These are phyloP conservation scores for Boletus rubropictus DNA, from an alignment of 768 basidiomycete genomes.

Conservation along the genomic window DNA sequence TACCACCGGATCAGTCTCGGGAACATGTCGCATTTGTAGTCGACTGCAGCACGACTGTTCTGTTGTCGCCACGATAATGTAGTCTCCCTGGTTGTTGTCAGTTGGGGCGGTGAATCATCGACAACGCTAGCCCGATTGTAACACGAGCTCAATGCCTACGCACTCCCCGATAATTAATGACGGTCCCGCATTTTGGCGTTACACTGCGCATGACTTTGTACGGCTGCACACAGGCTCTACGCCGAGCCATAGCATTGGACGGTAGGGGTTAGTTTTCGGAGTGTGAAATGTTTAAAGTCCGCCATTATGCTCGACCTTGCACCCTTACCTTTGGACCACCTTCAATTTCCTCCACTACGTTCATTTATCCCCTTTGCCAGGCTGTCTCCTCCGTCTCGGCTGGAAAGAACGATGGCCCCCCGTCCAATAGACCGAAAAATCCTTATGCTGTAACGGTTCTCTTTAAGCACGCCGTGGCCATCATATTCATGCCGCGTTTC, in stretches of 20 bases:
- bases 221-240: too few species aligned
- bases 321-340: background rate
- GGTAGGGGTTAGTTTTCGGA: constrained; percentile 9
- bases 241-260: too few species aligned
- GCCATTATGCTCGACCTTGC: background rate
- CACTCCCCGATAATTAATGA: too few species aligned
- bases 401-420: constrained; percentile 18
- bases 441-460: constrained; percentile 36
- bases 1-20: too few species aligned
- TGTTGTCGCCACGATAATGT: background rate
- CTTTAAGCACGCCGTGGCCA: background rate
- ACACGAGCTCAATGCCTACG: too few species aligned
- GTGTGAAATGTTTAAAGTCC: constrained; percentile 12
- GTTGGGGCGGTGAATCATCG: constrained; percentile 4
- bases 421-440: constrained; percentile 33
- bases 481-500: constrained; percentile 5
- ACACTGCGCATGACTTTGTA: too few species aligned
- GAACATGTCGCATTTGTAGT: too few species aligned
- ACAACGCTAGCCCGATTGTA: too few species aligned
- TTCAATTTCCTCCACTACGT: background rate
- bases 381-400: background rate
- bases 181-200: too few species aligned
- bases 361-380: background rate
- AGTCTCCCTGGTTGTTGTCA: too few species aligned
- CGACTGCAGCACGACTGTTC: too few species aligned